Base-by-base conservation (phyloP, 495 filamentous ascomycete genomes). In the Aspergillus affinis region DNA sequence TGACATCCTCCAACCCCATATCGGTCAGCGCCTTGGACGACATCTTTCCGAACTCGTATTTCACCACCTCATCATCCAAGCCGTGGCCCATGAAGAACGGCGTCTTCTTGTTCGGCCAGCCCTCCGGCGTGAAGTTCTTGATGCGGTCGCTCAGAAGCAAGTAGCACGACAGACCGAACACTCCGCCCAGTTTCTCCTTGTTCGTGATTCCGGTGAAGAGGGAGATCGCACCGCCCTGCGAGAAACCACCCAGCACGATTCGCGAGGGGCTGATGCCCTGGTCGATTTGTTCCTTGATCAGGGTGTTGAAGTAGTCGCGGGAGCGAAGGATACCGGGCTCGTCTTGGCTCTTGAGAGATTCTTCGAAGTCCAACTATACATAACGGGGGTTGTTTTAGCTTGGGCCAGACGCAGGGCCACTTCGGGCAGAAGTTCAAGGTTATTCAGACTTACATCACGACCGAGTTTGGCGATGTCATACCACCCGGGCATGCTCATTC, bases 71-170 rank as follows among this genome's bases (percentile, higher is more conserved):
- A 74, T 98, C 94, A 0, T 71, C 73, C 59, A 85, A 80, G 17
- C 93, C 93, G 63, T 98, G 93, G 9, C 84, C 92, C 82, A 96
- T 85, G 73, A 95, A 95, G 53, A 97, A 86, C 1, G 88, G 88
- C 3, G 92, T 97, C 4, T 87, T 76, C 73, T 88, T 85, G 72
- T 96, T 97, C 56, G 84, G 74, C 61, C 80, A 84, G 20, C 86
- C 83, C 57, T 81, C 78, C 0, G 90, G 82, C 26, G 88, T 74
- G 53, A 88, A 81, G 45, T 83, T 82, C 68, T 83, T 76, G 65
- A 96, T 76, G 65, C 90, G 93, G 54, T 83, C 77, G 64, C 85
- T 85, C 51, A 97, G 76, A 10, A 92, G 78, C 65, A 97, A 74
- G 67, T 96, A 98, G 60, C 84, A 87, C 10, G 90, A 93, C 49